Evolutionary conservation across 805 yeast genomes (phyloP).

Genomic region (Geotrichum ghanense): DNA sequence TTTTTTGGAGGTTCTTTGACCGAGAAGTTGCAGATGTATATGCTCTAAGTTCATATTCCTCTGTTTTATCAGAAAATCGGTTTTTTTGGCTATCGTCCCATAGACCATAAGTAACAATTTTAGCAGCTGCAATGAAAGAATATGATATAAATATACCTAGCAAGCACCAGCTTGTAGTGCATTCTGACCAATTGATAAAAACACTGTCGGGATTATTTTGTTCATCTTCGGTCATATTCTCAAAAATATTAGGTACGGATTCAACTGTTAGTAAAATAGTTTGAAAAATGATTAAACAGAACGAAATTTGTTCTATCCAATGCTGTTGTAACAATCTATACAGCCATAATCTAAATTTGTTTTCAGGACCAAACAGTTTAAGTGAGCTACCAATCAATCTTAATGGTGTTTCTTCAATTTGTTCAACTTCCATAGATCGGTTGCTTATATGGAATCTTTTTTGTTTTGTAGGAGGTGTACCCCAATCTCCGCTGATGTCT

Average conservation of each 20-base stretch:
- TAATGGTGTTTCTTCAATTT: background rate
- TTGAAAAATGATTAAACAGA: conserved; percentile 14
- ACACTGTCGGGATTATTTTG: background rate
- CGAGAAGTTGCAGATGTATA: background rate
- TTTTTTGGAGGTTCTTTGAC: background rate
- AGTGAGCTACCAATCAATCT: conserved; percentile 14
- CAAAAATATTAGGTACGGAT: background rate
- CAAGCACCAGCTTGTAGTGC: conserved; percentile 38
- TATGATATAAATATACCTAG: conserved; percentile 47
- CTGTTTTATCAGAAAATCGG: background rate
- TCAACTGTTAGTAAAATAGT: conserved; percentile 9
- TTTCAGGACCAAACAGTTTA: conserved; percentile 10
- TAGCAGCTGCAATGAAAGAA: conserved; percentile 48
- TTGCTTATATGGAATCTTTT: background rate
- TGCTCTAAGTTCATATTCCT: background rate
- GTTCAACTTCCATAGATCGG: background rate
- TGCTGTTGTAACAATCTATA: conserved; percentile 12
- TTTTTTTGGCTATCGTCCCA: conserved; percentile 58
- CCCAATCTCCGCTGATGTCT: background rate
- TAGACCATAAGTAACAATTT: conserved; percentile 66
- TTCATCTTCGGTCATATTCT: background rate
- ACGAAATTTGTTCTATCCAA: conserved; percentile 16
- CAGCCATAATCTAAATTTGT: conserved; percentile 9
- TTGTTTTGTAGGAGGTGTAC: background rate
- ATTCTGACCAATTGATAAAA: conserved; percentile 12